Base-by-base conservation (phyloP, 768 basidiomycete species). In the Mycena leptocephala region DNA sequence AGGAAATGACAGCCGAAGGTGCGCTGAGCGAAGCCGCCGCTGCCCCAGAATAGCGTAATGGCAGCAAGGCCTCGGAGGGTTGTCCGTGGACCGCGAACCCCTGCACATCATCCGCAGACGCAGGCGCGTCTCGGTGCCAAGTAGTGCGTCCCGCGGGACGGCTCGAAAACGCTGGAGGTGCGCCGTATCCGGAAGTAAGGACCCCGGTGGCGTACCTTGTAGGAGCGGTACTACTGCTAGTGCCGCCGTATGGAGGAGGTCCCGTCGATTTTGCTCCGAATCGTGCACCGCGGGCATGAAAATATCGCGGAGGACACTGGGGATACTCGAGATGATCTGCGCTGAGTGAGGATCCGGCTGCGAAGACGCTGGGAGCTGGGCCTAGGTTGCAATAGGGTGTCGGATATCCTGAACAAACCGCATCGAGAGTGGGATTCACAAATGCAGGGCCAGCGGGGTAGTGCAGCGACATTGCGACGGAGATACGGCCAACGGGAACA, bases 1-100 rank as follows among this genome's bases (percentile, higher is more conserved):
- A 56, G 43, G 63, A 28, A 30, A 62, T 46, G 70, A 33, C 55
- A 72, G 66, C 65, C 59, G 75, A 76, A 72, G 70, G 62, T 30
- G 68, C 63, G 56, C 62, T 59, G 68, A 41, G 53, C 63, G 68
- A 71, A 61, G 75, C 43, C 55, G 75, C 35, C 75, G 75, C 70
- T n/a, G 70, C 70, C 22, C 63, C 70, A 72, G 75, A 66, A 76
- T 76, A 76, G 65, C 65, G 75, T 76, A 72, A 76, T 70, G 61
- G 51, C 10, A 35, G 62, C 48, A 70, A 53, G 24, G 33, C 70
- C 75, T 70, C 75, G 70, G 75, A 76, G 13, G 70, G 63, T 69
- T 76, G 69, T 71, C 75, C 75, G 75, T 76, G 75, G 75, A 76
- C 75, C 35, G 75, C 33, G 64, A 62, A 53, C 59, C 59, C 70